phyloP scores from a whole-genome alignment of 495 filamentous ascomycete genomes.

The Penicillium robsamsonii region DNA sequence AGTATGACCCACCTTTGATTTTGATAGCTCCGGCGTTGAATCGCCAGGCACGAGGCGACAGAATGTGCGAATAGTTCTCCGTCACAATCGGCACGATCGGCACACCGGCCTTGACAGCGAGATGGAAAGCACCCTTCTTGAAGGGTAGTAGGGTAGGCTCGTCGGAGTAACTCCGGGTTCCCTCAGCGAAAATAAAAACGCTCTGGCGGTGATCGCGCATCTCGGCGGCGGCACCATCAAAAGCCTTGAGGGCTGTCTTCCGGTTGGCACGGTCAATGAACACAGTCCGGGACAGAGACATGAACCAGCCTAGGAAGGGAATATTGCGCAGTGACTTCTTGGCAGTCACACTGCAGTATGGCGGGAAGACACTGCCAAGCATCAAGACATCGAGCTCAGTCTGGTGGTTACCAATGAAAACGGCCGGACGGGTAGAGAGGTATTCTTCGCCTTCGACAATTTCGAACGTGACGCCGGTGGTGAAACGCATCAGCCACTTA shows the following conservation, averaged over 20 bases:
- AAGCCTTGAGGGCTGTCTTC: constrained; percentile 76
- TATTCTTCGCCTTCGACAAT: constrained; percentile 65
- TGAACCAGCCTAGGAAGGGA: constrained; percentile 97
- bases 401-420: constrained; percentile 94
- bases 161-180: constrained; percentile 84
- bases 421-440: constrained; percentile 72
- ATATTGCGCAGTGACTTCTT: constrained; percentile 77
- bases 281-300: constrained; percentile 82
- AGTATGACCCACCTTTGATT: constrained; percentile 62
- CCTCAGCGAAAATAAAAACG: constrained; percentile 93
- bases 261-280: constrained; percentile 91
- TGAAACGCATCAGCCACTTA: constrained; percentile 72
- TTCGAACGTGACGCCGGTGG: constrained; percentile 77
- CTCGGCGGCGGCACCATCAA: constrained; percentile 75
- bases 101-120: constrained; percentile 90
- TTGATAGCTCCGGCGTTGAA: constrained; percentile 78
- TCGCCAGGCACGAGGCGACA: constrained; percentile 64
- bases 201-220: constrained; percentile 76
- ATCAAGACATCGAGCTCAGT: constrained; percentile 92
- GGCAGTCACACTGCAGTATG: constrained; percentile 88
- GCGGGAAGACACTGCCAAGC: constrained; percentile 82
- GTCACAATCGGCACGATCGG: constrained; percentile 86
- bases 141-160: constrained; percentile 81
- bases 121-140: constrained; percentile 97
- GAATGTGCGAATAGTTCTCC: constrained; percentile 79